Evolutionary conservation across 2,329 filamentous ascomycete species (phyloP).

Genomic region (Fusarium pininemorale): DNA sequence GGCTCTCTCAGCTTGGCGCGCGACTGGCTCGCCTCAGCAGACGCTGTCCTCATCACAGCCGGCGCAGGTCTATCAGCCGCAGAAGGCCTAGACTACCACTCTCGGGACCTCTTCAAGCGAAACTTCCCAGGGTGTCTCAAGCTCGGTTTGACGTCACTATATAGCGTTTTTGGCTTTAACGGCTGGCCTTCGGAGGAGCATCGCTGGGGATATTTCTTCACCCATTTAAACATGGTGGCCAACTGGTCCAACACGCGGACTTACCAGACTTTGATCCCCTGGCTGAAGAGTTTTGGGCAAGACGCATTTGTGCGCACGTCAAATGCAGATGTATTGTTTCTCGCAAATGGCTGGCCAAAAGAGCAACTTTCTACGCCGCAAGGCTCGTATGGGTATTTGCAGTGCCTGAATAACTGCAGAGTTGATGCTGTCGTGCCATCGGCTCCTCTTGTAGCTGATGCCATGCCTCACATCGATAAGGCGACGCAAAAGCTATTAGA

Average conservation of each 20-base stretch:
- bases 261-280: conserved; percentile 18
- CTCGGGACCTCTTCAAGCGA: conserved; percentile 15
- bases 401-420: conserved; percentile 35
- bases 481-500: conserved; percentile 24
- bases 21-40: conserved; percentile 29
- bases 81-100: conserved; percentile 37
- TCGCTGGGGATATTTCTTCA: conserved; percentile 40
- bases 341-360: background rate
- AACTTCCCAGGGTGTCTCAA: conserved; percentile 28
- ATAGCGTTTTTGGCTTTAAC: conserved; percentile 32
- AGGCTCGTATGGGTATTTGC: conserved; percentile 5
- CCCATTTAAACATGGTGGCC: conserved; percentile 35
- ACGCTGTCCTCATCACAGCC: conserved; percentile 32
- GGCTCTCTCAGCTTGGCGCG: conserved; percentile 1
- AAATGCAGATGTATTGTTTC: background rate
- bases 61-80: conserved; percentile 36
- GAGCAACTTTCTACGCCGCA: conserved; percentile 4
- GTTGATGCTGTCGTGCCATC: conserved; percentile 15
- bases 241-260: conserved; percentile 27
- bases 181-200: conserved; percentile 36
- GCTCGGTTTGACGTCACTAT: conserved; percentile 21
- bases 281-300: conserved; percentile 8
- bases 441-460: conserved; percentile 13
- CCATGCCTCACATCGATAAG: conserved; percentile 6
- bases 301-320: conserved; percentile 32